Conservation (phyloP, 345 rosid species). For the Excoecaria agallocha region DNA sequence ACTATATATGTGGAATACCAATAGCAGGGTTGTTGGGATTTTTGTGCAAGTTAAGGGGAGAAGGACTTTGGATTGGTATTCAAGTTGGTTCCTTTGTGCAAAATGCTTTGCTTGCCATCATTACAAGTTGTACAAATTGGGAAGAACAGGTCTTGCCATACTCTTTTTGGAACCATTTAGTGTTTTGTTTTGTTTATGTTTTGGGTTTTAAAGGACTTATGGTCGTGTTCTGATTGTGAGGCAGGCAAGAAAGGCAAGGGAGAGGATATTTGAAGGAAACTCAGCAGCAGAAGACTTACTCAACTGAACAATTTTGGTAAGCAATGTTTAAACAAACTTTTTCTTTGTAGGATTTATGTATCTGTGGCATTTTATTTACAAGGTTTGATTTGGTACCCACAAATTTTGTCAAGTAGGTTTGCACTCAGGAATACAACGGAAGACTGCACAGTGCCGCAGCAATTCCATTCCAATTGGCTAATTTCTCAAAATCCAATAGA, state of each 20-base stretch:
- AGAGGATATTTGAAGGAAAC: constrained; percentile 14
- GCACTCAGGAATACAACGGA: too few relatives aligned
- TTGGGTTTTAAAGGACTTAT: neutral
- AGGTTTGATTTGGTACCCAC: too few relatives aligned
- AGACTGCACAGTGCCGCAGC: too few relatives aligned
- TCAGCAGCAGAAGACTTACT: neutral
- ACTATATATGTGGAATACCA: constrained; percentile 20
- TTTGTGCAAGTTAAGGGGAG: constrained; percentile 1
- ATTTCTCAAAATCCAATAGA: too few relatives aligned
- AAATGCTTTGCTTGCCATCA: neutral
- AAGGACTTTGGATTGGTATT: constrained; percentile 24
- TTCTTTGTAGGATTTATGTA: too few relatives aligned
- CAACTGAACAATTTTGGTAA: too few relatives aligned
- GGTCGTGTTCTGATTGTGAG: neutral
- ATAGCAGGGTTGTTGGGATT: constrained; percentile 14
- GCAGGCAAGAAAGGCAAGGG: constrained; percentile 21
- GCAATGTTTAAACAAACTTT: too few relatives aligned
- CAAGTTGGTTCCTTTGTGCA: constrained; percentile 12
- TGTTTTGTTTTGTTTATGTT: too few relatives aligned
- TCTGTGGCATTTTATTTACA: too few relatives aligned
- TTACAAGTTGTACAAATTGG: constrained; percentile 17
- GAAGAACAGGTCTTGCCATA: constrained; percentile 17
- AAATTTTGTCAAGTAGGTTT: too few relatives aligned
- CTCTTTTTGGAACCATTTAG: neutral
- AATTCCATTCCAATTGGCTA: too few relatives aligned